Evolutionary conservation across 371 early-diverging fungal genomes (phyloP), one percentile per base, ranked within the genome.

Genomic region (Actinomortierella wolfii): DNA sequence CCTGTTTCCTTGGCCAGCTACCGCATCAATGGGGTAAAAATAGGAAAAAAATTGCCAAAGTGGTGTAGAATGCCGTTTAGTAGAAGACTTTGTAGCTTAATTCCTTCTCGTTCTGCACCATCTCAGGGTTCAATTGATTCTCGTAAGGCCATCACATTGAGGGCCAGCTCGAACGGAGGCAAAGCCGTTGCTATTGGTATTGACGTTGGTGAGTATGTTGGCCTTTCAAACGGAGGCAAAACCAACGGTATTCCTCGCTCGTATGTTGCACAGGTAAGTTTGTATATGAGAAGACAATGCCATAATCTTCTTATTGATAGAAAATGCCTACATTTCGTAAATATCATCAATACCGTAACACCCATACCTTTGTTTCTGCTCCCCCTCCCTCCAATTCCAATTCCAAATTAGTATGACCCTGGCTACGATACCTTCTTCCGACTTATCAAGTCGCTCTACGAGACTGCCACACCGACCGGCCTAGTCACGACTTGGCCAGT

Each of bases 391-490:
- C n/a, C n/a, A n/a, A n/a, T n/a, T n/a, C n/a, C n/a, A n/a, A n/a
- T n/a, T n/a, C n/a, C n/a, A n/a, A n/a, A n/a, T n/a, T 46, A 57
- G 58, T 64, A 64, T 43, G 64, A 64, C n/a, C 64, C 64, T 20
- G 64, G 64, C n/a, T 64, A 64, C 34, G 64, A 64, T 41, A 64
- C 47, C 58, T 47, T 64, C 26, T 47, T 64, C 50, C 64, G 64
- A 23, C 26, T 64, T 18, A 57, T 64, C 49, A 64, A 64, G 54
- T 26, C 25, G 25, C 48, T 64, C 8, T 64, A 64, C 48, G n/a
- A 2, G 26, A 51, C 55, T 1, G 48, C 64, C 1, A 64, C 57
- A 4, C 1, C 64, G 0, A 42, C 57, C 49, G 64, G 64, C n/a
- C 54, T 58, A 26, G 59, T 64, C 3, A 64, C 64, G 4, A 53